Conservation (phyloP, 208 protist species). For the Wallacemonas sp. region DNA sequence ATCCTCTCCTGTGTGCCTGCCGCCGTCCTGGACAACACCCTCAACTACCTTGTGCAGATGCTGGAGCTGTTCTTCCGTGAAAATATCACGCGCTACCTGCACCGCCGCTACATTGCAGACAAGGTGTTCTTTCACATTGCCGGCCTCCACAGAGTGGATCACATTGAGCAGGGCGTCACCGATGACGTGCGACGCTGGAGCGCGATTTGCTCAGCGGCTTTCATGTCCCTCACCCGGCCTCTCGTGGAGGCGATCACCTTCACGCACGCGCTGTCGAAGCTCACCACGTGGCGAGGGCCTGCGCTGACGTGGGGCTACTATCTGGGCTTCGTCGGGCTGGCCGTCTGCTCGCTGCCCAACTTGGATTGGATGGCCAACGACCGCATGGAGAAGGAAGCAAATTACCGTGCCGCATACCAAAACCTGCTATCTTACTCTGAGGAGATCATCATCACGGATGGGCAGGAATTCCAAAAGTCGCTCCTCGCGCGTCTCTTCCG, state of each 20-base stretch:
- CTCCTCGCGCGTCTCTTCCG: constrained; percentile 41
- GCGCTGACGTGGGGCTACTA: constrained; percentile 43
- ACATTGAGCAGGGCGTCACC: constrained; percentile 71
- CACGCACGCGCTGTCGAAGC: constrained; percentile 27
- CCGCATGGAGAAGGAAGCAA: constrained; percentile 40
- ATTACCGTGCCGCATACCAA: constrained; percentile 48
- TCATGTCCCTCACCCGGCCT: constrained; percentile 45
- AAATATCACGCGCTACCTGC: constrained; percentile 62
- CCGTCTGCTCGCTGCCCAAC: constrained; percentile 28
- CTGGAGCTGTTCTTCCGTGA: constrained; percentile 57
- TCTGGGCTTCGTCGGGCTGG: constrained; percentile 26
- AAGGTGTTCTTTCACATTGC: constrained; percentile 71
- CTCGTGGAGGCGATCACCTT: constrained; percentile 57
- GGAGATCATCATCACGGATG: constrained; percentile 56
- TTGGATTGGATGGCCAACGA: constrained; percentile 45
- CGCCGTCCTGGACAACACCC: constrained; percentile 44
- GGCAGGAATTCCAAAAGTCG: constrained; percentile 29
- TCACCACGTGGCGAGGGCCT: constrained; percentile 25
- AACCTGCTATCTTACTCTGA: constrained; percentile 46
- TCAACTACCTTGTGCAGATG: constrained; percentile 52
- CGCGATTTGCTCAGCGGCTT: constrained; percentile 22
- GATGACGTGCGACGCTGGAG: constrained; percentile 56
- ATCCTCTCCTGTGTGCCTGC: constrained; percentile 40
- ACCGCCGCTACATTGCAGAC: constrained; percentile 49
- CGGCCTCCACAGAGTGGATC: constrained; percentile 35